Evolutionary conservation across 208 protist species (phyloP).

Genomic region (Trypanosoma avium): DNA sequence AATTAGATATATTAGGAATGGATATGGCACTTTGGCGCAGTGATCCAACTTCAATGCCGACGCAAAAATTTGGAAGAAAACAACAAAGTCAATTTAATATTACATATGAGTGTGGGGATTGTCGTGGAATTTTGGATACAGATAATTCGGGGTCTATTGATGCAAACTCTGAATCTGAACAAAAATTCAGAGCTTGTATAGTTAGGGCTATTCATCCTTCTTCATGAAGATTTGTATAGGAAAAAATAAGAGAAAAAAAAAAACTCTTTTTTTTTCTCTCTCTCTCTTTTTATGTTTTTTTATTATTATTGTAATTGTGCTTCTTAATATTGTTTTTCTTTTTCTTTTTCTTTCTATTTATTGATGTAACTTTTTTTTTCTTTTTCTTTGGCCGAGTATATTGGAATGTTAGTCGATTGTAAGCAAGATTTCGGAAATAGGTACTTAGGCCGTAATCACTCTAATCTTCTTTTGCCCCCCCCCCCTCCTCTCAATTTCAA

Average conservation of each 20-base stretch:
- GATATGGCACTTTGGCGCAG: conserved; percentile 28
- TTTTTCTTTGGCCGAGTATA: background rate
- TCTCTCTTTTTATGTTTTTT: background rate
- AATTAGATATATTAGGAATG: conserved; percentile 31
- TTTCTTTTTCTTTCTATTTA: conserved; percentile 8
- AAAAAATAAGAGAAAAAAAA: too few species aligned
- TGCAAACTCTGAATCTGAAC: background rate
- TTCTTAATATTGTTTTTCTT: background rate
- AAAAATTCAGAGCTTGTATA: conserved; percentile 2
- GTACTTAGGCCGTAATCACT: too few species aligned
- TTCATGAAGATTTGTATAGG: background rate
- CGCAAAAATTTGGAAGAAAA: conserved; percentile 11
- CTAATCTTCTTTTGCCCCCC: too few species aligned
- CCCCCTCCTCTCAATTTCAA: too few species aligned
- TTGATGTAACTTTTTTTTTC: background rate
- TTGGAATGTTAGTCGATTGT: too few species aligned
- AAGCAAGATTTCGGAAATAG: too few species aligned
- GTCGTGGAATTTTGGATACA: conserved; percentile 19
- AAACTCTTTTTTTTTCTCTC: background rate
- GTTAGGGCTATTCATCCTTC: background rate
- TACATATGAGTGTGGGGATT: conserved; percentile 27
- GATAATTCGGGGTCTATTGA: conserved; percentile 2
- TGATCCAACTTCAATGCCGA: conserved; percentile 19
- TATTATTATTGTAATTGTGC: background rate
- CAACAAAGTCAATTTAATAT: conserved; percentile 26